A percentile compares a stretch with the other conserved stretches of the same genome.
Conservation (phyloP, 2,329 filamentous ascomycete genomes). For the Apiospora koreana region DNA sequence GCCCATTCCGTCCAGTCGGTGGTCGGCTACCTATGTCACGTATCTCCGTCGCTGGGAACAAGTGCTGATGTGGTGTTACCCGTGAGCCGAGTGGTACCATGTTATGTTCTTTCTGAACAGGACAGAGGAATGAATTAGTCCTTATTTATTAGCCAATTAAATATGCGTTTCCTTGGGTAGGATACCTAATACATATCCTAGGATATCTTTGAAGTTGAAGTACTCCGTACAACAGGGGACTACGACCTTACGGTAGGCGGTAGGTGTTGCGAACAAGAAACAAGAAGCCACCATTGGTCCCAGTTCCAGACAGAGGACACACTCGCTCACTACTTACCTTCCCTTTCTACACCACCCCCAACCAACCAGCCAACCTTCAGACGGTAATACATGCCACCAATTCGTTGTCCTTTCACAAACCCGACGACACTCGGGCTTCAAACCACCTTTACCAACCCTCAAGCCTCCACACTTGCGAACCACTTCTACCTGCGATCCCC, state of each 20-base stretch:
- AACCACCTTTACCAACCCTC: conserved; percentile 6
- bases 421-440: not conserved
- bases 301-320: not conserved
- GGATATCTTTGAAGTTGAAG: too few relatives aligned
- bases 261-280: not conserved
- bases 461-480: not conserved
- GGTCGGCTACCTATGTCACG: not conserved
- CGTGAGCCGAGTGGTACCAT: not conserved
- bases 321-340: not conserved
- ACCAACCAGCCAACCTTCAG: too few relatives aligned
- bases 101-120: not conserved
- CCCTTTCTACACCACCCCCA: not conserved
- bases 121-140: not conserved
- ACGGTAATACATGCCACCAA: conserved; percentile 5
- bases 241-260: too few relatives aligned
- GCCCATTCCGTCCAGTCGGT: not conserved
- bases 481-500: not conserved
- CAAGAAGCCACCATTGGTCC: not conserved
- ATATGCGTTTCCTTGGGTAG: too few relatives aligned
- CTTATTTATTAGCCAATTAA: too few relatives aligned
- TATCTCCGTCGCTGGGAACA: not conserved
- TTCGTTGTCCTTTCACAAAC: conserved; percentile 1
- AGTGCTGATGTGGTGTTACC: not conserved
- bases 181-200: too few relatives aligned
- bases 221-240: too few relatives aligned